Evolutionary conservation across 306 rosid genomes (phyloP), one percentile per base, ranked within the genome.

Genomic region (Vigna unguiculata): DNA sequence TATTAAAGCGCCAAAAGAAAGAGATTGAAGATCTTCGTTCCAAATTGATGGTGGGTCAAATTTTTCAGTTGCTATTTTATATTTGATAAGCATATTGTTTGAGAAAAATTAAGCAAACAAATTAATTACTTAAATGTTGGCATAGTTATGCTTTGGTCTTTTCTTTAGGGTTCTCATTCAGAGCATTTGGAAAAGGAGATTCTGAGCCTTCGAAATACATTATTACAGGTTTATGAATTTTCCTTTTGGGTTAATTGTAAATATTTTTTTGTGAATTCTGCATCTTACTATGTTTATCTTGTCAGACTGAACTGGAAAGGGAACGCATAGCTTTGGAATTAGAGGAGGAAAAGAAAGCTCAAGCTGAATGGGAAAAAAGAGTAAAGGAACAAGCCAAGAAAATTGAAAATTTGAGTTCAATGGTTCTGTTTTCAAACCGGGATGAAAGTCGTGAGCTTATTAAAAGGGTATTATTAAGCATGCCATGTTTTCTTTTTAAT

Each of bases 311-410:
- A 86, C 81, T 92, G 73, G 98, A 92, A 84, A 90, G 96, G 83
- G 98, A 95, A 77, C 94, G 97, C 53, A 95, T 95, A 75, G 97
- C 98, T 75, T 82, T 95, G 92, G 96, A 95, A 83, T 83, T 95
- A 83, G 97, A 90, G 85, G 97, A 90, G 88, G 96, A 92, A 84
- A 92, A 91, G 86, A 92, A 90, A 82, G 83, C 93, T 54, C 98
- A 88, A 84, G 97, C 89, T 36, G 98, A 92, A 86, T 89, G 92
- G 89, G 95, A 95, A 83, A 95, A 90, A 85, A 87, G 85, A 78
- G 88, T 92, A 54, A 85, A 83, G 77, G 91, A 92, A 79, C 98
- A 95, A 85, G 98, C 93, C 60, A 92, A 90, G 86, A 86, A 90
- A 88, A 95, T 95, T 5, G 91, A 92, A 85, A 95, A 90, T 81